phyloP scores from a whole-genome alignment of 1,284 basidiomycete genomes.

The Apiotrichum mycotoxinovorans region DNA sequence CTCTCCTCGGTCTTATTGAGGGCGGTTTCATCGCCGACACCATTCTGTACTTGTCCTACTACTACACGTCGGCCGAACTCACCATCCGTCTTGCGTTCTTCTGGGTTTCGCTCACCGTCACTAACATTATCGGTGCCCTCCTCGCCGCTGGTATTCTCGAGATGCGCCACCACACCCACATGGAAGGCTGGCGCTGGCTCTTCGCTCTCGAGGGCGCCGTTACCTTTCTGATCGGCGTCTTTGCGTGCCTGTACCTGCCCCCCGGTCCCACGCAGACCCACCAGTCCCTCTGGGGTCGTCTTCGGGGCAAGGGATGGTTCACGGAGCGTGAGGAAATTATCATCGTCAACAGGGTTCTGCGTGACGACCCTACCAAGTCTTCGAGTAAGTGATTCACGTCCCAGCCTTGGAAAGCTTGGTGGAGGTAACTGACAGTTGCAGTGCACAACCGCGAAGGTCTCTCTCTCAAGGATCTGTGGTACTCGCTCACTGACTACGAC shows the following conservation, averaged over 20 bases:
- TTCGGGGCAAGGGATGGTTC: slow-evolving; percentile 47
- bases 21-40: slow-evolving; percentile 50
- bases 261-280: slow-evolving; percentile 46
- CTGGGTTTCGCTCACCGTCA: slow-evolving; percentile 36
- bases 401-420: too few species aligned
- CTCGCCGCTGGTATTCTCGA: slow-evolving; percentile 44
- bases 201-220: slow-evolving; percentile 41
- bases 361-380: slow-evolving; percentile 51
- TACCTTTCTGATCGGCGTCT: slow-evolving; percentile 42
- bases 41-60: slow-evolving; percentile 50
- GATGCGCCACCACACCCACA: slow-evolving; percentile 35
- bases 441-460: slow-evolving; percentile 53
- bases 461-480: slow-evolving; percentile 25
- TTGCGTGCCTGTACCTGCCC: slow-evolving; percentile 41
- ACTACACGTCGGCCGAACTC: slow-evolving; percentile 43
- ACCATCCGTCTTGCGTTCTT: slow-evolving; percentile 37
- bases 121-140: slow-evolving; percentile 37
- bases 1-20: slow-evolving; percentile 41
- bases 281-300: slow-evolving; percentile 15
- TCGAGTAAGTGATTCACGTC: slow-evolving; percentile 7
- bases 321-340: slow-evolving; percentile 51
- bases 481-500: slow-evolving; percentile 46
- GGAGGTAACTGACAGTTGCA: slow-evolving; percentile 5
- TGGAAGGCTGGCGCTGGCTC: slow-evolving; percentile 44
- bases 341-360: slow-evolving; percentile 51